Evolutionary conservation across 2,329 filamentous ascomycete species (phyloP), one percentile per base, ranked within the genome.

Genomic region (Phyllosticta paracitricarpa): DNA sequence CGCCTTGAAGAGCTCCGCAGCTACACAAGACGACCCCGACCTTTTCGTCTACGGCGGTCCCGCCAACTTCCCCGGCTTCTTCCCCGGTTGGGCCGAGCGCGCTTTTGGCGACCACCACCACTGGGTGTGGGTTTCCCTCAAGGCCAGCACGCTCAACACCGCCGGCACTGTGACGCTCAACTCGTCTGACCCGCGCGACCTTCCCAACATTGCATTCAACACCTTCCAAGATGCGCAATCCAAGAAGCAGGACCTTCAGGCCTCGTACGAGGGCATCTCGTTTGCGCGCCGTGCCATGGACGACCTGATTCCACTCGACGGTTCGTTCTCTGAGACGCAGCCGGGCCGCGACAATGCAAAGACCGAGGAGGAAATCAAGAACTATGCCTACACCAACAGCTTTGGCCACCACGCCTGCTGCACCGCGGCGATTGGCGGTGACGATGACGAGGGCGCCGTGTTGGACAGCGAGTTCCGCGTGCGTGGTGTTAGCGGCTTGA

Each of bases 131-230:
- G 72, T 73, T 10, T 78, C 81, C 2, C 76, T 89, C 59, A 86
- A 87, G 71, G 80, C 82, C 0, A 85, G 87, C 66, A 80, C 85
- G 0, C 81, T 82, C 58, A 88, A 89, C 69, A 72, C 71, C 70
- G 77, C 71, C 5, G 88, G 88, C 8, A 81, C 79, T 1, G 86
- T 91, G 3, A 79, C 72, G 3, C 80, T 91, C 4, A 76, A 76
- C 17, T 85, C 83, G 0, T 73, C 80, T 0, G 81, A 89, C 68
- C 86, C 87, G 0, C 81, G 82, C 0, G 86, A 89, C 59, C 75
- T 78, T 2, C 87, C 88, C 0, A 70, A 81, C 5, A 87, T 89
- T 65, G 66, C 66, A 9, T 74, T 71, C 69, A 73, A 73, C 69
- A 73, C 71, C 68, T 74, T 74, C 64, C 70, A 73, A 61, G 72